phyloP scores from a whole-genome alignment of 1,284 basidiomycete species.

The Hypsizygus ulmarius region DNA sequence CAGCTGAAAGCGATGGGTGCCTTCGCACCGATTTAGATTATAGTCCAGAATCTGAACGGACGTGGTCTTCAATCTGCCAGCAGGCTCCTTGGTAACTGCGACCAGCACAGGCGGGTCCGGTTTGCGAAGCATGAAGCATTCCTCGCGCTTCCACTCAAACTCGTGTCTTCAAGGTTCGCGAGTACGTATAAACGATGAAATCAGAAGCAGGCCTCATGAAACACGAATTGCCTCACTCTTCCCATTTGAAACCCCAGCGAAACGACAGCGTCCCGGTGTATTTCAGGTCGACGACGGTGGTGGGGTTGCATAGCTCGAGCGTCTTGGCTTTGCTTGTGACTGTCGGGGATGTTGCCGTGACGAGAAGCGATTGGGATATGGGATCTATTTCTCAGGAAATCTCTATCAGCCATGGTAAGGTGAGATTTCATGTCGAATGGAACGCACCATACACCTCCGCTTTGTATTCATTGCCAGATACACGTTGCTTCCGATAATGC shows the following conservation, averaged over 20 bases:
- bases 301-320: conserved; percentile 74
- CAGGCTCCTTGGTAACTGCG: conserved; percentile 73
- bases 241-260: conserved; percentile 78
- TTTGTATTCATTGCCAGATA: conserved; percentile 51
- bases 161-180: conserved; percentile 52
- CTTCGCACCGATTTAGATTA: conserved; percentile 69
- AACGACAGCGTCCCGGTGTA: conserved; percentile 72
- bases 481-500: conserved; percentile 68
- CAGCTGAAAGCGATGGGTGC: no score
- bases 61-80: conserved; percentile 61
- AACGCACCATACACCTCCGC: conserved; percentile 64
- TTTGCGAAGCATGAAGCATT: conserved; percentile 78
- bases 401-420: not conserved
- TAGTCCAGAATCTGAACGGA: conserved; percentile 84
- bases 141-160: conserved; percentile 81
- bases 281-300: conserved; percentile 64
- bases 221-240: conserved; percentile 55
- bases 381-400: conserved; percentile 50
- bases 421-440: not conserved
- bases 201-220: not conserved
- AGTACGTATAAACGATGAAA: not conserved
- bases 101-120: conserved; percentile 83
- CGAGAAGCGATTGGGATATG: conserved; percentile 60
- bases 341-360: conserved; percentile 60
- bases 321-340: conserved; percentile 70